A percentile compares a stretch with the other conserved stretches of the same genome.
Conservation (phyloP, 2,329 filamentous ascomycete genomes). For the Pseudogymnoascus sp. region DNA sequence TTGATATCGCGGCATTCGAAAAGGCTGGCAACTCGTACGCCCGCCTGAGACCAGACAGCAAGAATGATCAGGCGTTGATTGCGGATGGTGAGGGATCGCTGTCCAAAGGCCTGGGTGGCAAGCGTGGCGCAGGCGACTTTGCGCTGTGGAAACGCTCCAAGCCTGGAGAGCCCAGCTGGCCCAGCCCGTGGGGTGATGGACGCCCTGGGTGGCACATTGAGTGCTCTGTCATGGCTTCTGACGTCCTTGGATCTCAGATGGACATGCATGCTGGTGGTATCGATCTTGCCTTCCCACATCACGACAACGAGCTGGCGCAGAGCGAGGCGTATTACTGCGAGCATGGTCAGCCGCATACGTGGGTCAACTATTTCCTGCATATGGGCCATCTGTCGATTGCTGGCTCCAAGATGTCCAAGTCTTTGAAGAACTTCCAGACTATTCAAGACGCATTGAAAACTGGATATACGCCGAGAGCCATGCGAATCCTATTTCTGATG, state of each 20-base stretch:
- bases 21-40: slow-evolving; percentile 78
- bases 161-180: slow-evolving; percentile 84
- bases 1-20: slow-evolving; percentile 83
- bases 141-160: slow-evolving; percentile 92
- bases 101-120: slow-evolving; percentile 51
- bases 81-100: slow-evolving; percentile 87
- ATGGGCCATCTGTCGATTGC: slow-evolving; percentile 89
- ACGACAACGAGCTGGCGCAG: slow-evolving; percentile 87
- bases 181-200: slow-evolving; percentile 77
- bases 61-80: slow-evolving; percentile 72
- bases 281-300: slow-evolving; percentile 85
- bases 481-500: slow-evolving; percentile 81
- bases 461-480: slow-evolving; percentile 65
- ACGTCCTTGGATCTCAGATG: slow-evolving; percentile 74
- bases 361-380: slow-evolving; percentile 94
- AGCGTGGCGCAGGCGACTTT: slow-evolving; percentile 75
- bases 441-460: slow-evolving; percentile 71
- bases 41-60: slow-evolving; percentile 73
- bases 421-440: slow-evolving; percentile 90
- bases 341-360: slow-evolving; percentile 49
- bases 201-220: slow-evolving; percentile 96
- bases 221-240: slow-evolving; percentile 91
- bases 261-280: slow-evolving; percentile 92
- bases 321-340: slow-evolving; percentile 67
- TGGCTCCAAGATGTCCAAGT: slow-evolving; percentile 94